These are phyloP conservation scores for Leccinum laetum DNA, from an alignment of 1,284 basidiomycete species.

Conservation along the genomic window DNA sequence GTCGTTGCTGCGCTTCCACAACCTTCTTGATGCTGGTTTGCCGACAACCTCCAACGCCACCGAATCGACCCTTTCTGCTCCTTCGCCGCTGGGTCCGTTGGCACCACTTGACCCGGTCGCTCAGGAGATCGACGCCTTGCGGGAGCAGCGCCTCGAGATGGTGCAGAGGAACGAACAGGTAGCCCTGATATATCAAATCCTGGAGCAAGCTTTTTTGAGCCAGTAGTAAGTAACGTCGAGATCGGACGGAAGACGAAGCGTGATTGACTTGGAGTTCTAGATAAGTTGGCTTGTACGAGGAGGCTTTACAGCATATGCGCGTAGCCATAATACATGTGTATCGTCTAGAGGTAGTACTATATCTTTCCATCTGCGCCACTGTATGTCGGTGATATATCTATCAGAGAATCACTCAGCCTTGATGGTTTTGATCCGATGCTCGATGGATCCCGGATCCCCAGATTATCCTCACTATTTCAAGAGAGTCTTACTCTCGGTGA, in stretches of 20 bases:
- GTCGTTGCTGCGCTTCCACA: constrained; percentile 64
- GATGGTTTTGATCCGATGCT: no score
- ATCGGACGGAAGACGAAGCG: background rate
- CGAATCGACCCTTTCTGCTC: constrained; percentile 24
- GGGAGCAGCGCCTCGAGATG: constrained; percentile 84
- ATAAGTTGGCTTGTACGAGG: background rate
- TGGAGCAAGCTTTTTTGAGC: constrained; percentile 40
- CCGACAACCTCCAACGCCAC: constrained; percentile 26
- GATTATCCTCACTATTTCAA: no score
- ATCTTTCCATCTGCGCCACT: background rate
- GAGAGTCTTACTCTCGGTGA: no score
- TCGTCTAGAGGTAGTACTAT: background rate
- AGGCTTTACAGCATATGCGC: constrained; percentile 1
- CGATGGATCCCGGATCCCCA: no score
- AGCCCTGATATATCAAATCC: constrained; percentile 62
- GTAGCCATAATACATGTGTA: constrained; percentile 1
- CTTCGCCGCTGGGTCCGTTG: constrained; percentile 58
- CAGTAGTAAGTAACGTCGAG: constrained; percentile 6
- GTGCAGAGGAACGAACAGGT: constrained; percentile 74
- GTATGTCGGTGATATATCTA: background rate
- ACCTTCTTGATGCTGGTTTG: constrained; percentile 38
- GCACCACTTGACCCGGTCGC: constrained; percentile 59
- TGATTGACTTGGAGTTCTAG: background rate
- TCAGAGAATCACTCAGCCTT: background rate
- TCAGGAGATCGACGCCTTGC: constrained; percentile 71